Evolutionary conservation across 345 rosid species (phyloP).

Genomic region (Citrus hindsii): DNA sequence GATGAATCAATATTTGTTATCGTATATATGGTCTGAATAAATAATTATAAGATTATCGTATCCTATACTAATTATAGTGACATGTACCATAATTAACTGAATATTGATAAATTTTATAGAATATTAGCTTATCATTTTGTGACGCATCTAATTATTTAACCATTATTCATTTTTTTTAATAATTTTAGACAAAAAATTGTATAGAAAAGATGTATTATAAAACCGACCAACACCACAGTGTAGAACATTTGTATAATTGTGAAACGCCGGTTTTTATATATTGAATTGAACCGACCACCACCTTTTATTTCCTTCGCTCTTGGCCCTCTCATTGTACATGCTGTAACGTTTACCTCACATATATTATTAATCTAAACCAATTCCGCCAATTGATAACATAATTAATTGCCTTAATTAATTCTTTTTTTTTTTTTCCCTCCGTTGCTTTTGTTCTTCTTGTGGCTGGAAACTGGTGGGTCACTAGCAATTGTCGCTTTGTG

Average conservation of each 20-base stretch:
- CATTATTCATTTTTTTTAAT: not conserved
- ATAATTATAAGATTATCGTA: too few species aligned
- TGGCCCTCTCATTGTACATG: conserved; percentile 1
- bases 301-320: not conserved
- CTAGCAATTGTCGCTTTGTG: not conserved
- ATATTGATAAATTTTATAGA: too few species aligned
- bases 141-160: not conserved
- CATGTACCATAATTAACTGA: not conserved
- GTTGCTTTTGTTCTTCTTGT: not conserved
- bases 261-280: conserved; percentile 3
- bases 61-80: not conserved
- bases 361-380: not conserved
- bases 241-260: not conserved
- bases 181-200: not conserved
- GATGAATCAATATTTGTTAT: too few species aligned
- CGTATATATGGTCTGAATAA: too few species aligned
- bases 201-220: not conserved
- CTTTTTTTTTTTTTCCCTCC: fast-evolving
- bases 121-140: not conserved
- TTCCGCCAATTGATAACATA: not conserved
- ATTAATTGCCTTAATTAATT: not conserved
- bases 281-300: conserved; percentile 12
- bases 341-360: not conserved
- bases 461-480: not conserved
- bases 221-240: conserved; percentile 20